A percentile compares a stretch with the other conserved stretches of the same genome.
phyloP scores from a whole-genome alignment of 306 rosid species.

The Glycine tomentella region DNA sequence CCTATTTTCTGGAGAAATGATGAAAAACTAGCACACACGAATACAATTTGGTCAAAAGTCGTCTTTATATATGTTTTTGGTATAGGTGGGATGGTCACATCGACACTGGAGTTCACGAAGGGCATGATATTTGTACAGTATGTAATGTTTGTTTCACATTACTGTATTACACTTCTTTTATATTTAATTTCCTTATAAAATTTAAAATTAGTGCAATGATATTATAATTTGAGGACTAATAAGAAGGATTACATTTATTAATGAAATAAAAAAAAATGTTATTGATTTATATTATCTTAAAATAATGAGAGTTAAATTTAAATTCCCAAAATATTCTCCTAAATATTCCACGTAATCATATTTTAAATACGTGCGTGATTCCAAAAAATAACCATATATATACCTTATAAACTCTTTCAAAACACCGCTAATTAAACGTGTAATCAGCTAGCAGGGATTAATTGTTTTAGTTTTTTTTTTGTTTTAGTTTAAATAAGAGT shows the following conservation, averaged over 20 bases:
- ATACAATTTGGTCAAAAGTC: neutral
- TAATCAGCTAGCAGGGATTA: no score
- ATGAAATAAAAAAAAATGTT: neutral
- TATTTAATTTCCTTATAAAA: neutral
- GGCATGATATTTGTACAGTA: neutral
- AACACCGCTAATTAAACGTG: no score
- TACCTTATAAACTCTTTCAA: no score
- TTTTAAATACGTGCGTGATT: no score
- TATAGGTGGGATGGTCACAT: neutral
- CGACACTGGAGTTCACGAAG: neutral
- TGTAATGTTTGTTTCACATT: constrained; percentile 7
- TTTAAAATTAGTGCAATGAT: neutral
- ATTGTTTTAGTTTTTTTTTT: no score
- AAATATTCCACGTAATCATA: no score
- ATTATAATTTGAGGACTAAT: neutral
- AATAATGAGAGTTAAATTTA: no score
- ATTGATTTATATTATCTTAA: no score
- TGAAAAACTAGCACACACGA: neutral
- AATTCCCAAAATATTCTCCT: no score
- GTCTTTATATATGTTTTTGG: neutral
- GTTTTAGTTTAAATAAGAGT: no score
- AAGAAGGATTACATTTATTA: neutral
- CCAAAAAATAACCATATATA: no score
- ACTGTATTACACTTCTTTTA: neutral
- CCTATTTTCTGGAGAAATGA: neutral